phyloP scores from a whole-genome alignment of 495 filamentous ascomycete genomes.

The Penicillium fimorum region DNA sequence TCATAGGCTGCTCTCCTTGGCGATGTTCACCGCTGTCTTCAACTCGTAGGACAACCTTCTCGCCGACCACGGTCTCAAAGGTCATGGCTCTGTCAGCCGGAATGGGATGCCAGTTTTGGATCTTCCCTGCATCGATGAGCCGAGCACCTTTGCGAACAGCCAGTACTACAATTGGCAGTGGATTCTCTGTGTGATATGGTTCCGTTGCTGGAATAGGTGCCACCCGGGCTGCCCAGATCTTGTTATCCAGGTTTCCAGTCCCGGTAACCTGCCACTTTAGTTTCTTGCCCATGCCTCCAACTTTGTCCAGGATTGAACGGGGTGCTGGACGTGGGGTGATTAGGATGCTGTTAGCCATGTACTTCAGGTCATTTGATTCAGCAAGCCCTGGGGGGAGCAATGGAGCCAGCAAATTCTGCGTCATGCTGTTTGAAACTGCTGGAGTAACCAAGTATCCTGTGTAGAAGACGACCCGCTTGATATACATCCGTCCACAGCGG shows the following conservation, averaged over 20 bases:
- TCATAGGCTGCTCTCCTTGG: conserved; percentile 37
- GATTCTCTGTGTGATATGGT: conserved; percentile 70
- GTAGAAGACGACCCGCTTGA: conserved; percentile 87
- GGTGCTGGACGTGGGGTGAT: conserved; percentile 75
- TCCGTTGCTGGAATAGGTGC: conserved; percentile 64
- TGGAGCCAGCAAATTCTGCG: conserved; percentile 63
- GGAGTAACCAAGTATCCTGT: conserved; percentile 86
- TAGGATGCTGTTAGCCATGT: conserved; percentile 85
- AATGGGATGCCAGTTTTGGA: conserved; percentile 80
- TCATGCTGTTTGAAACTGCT: conserved; percentile 65
- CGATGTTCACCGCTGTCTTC: conserved; percentile 60
- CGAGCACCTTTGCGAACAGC: conserved; percentile 68
- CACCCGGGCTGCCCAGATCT: conserved; percentile 81
- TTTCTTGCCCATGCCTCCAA: conserved; percentile 80
- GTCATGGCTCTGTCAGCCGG: conserved; percentile 61
- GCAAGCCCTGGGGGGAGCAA: conserved; percentile 39
- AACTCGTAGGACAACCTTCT: conserved; percentile 79
- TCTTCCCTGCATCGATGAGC: conserved; percentile 76
- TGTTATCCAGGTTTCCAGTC: conserved; percentile 69
- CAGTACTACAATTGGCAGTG: conserved; percentile 70
- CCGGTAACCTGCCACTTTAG: conserved; percentile 81
- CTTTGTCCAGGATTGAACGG: conserved; percentile 66
- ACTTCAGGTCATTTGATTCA: conserved; percentile 67
- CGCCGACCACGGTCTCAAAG: conserved; percentile 79
- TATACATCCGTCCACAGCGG: conserved; percentile 51